phyloP scores from a whole-genome alignment of 768 basidiomycete species.

The Termitomyces sp. region DNA sequence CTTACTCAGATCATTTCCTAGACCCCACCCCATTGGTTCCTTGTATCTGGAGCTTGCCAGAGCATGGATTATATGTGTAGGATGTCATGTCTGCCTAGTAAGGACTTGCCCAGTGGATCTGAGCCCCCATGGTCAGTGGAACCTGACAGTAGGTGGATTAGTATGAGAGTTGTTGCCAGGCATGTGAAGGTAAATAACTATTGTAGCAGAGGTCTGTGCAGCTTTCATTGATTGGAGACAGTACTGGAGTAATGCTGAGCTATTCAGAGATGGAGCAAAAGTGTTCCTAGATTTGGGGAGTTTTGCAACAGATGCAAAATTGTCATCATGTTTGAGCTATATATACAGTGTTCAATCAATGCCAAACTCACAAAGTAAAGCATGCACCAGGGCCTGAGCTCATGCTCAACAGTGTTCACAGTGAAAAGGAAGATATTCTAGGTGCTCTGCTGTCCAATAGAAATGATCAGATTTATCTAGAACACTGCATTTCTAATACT shows the following conservation, averaged over 20 bases:
- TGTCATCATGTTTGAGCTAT: neutral
- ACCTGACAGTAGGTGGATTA: no score
- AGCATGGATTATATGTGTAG: no score
- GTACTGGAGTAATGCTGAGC: neutral
- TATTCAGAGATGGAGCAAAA: neutral
- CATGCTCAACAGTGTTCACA: neutral
- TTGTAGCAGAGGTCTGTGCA: neutral
- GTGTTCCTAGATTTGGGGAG: no score
- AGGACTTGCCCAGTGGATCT: no score
- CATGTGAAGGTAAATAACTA: neutral
- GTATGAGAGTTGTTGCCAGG: no score
- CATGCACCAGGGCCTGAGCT: neutral
- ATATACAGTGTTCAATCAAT: neutral
- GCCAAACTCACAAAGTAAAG: neutral
- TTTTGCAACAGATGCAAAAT: neutral
- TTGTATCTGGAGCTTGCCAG: no score
- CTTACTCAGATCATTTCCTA: no score
- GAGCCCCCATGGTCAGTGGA: no score
- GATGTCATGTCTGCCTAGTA: no score
- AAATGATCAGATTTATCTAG: neutral
- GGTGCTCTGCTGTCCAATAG: neutral
- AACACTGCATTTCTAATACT: no score
- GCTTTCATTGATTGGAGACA: neutral
- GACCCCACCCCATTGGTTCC: no score
- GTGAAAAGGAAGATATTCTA: neutral